Conservation (phyloP, 345 rosid species). For the Populus tremula region DNA sequence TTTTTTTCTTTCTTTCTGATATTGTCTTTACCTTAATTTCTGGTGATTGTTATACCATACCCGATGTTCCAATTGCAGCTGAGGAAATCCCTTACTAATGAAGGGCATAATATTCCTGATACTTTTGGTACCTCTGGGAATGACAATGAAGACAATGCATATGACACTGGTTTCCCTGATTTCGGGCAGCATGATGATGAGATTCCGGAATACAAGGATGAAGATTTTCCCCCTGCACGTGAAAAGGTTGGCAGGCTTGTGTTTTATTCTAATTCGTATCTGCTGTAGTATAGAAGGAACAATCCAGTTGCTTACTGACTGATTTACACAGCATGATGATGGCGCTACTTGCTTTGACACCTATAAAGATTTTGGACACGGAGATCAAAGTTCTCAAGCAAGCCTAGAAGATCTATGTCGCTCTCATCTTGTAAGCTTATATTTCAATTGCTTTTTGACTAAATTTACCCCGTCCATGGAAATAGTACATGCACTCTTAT, state of each 20-base stretch:
- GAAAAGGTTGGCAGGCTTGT: constrained; percentile 36
- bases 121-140: constrained; percentile 35
- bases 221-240: constrained; percentile 33
- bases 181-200: constrained; percentile 48
- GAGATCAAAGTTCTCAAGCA: constrained; percentile 46
- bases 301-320: constrained; percentile 18
- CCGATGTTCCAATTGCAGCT: constrained; percentile 52
- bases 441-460: neutral
- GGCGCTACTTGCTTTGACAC: constrained; percentile 30
- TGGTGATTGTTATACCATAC: constrained; percentile 12
- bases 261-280: constrained; percentile 8
- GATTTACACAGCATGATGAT: constrained; percentile 35
- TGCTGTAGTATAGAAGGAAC: neutral
- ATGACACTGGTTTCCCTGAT: constrained; percentile 50
- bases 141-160: constrained; percentile 37
- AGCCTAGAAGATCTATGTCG: constrained; percentile 95
- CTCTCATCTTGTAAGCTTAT: constrained; percentile 73
- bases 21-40: neutral
- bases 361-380: constrained; percentile 43
- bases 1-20: neutral
- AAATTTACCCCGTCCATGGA: neutral
- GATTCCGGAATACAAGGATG: constrained; percentile 59
- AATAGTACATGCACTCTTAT: neutral
- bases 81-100: constrained; percentile 56
- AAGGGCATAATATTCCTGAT: constrained; percentile 38